Percentiles rank a stretch among this genome's conserved stretches.
Evolutionary conservation across 2,329 filamentous ascomycete genomes (phyloP).

Genomic region (Gaeumannomyces tritici): DNA sequence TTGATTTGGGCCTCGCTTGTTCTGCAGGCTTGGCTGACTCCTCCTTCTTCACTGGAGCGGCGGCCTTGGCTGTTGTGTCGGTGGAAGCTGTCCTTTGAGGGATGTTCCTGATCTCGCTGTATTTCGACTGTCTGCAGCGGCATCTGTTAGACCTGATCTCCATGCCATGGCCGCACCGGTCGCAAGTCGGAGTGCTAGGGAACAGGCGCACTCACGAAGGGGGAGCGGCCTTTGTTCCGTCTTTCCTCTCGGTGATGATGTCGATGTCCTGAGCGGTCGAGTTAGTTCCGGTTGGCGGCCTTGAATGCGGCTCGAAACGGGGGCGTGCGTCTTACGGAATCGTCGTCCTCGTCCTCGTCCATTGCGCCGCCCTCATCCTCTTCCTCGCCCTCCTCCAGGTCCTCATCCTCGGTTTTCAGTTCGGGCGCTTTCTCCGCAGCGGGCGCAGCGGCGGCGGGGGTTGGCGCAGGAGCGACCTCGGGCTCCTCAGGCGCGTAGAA

Average conservation of each 20-base stretch:
- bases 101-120: constrained; percentile 57
- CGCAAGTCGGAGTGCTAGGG: not conserved
- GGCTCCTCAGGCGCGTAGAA: constrained; percentile 55
- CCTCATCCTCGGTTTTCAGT: constrained; percentile 32
- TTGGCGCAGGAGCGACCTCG: constrained; percentile 20
- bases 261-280: constrained; percentile 47
- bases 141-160: not conserved
- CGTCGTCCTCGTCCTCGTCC: constrained; percentile 50
- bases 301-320: too few relatives aligned
- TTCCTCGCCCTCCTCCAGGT: constrained; percentile 55
- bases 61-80: constrained; percentile 36
- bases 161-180: not conserved
- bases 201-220: constrained; percentile 36
- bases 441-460: constrained; percentile 10
- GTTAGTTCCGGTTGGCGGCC: not conserved
- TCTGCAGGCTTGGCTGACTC: constrained; percentile 18
- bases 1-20: constrained; percentile 61
- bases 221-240: constrained; percentile 50
- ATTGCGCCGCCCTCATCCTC: constrained; percentile 52
- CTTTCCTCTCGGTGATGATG: constrained; percentile 59
- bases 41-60: constrained; percentile 37
- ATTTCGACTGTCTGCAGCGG: constrained; percentile 42
- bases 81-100: constrained; percentile 48
- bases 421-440: constrained; percentile 8
- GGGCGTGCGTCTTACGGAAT: constrained; percentile 29